Evolutionary conservation across 2,329 filamentous ascomycete species (phyloP).

Genomic region (Beauveria medogensis): DNA sequence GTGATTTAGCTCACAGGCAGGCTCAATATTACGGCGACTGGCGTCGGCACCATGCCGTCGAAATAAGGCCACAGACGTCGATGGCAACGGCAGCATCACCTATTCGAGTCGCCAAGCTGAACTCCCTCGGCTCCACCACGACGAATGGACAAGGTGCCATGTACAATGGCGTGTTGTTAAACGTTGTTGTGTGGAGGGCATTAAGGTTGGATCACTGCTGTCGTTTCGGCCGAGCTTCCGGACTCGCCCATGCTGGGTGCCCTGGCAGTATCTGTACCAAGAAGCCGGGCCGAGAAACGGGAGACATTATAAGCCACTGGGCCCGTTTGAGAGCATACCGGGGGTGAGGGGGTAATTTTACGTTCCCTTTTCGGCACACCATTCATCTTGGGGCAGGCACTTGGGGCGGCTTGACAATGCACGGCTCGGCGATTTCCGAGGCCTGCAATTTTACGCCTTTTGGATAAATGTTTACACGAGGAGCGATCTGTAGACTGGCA

Average conservation of each 20-base stretch:
- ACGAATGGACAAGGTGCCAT: background rate
- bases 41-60: background rate
- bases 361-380: background rate
- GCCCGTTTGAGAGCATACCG: background rate
- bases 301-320: background rate
- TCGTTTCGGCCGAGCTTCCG: conserved; percentile 7
- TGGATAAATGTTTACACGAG: no score
- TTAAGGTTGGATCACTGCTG: background rate
- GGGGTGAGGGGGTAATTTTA: background rate
- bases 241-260: background rate
- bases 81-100: background rate
- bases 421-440: no score
- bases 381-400: background rate
- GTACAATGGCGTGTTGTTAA: background rate
- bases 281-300: conserved; percentile 3
- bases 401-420: background rate
- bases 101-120: background rate
- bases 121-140: background rate
- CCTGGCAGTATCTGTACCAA: background rate
- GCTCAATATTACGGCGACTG: background rate
- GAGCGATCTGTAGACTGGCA: no score
- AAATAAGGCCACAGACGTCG: background rate
- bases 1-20: background rate
- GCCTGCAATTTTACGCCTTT: no score
- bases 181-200: background rate